These are phyloP conservation scores for Corylus heterophylla DNA, from an alignment of 306 rosid species.

Conservation along the genomic window DNA sequence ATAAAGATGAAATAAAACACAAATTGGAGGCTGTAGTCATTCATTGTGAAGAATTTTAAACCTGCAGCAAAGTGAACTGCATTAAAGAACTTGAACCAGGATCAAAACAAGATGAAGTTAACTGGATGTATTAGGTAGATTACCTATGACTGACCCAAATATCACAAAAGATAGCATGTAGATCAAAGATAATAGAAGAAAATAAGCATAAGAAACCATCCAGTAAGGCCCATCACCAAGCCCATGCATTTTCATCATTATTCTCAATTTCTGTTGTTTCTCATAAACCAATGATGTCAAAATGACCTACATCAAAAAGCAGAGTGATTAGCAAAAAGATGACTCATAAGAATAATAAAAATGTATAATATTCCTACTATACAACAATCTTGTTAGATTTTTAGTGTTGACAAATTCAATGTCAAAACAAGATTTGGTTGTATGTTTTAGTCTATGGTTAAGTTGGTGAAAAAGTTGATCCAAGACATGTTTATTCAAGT, in stretches of 20 bases:
- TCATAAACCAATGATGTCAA: slow-evolving; percentile 79
- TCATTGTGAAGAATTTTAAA: slow-evolving; percentile 75
- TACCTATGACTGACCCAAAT: slow-evolving; percentile 87
- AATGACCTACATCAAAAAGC: slow-evolving; percentile 53
- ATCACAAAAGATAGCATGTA: slow-evolving; percentile 76
- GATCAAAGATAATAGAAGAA: slow-evolving; percentile 54
- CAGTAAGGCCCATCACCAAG: slow-evolving; percentile 92
- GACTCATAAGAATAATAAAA: neutral
- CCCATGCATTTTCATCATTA: slow-evolving; percentile 99
- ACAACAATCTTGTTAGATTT: neutral
- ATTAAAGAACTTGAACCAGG: slow-evolving; percentile 25
- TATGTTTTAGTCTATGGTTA: too few species aligned
- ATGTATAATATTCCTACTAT: neutral
- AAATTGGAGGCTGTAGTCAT: slow-evolving; percentile 83
- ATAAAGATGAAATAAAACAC: slow-evolving; percentile 73
- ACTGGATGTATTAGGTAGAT: slow-evolving; percentile 10
- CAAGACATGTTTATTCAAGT: too few species aligned
- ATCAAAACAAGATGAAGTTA: slow-evolving; percentile 7
- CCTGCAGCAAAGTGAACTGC: slow-evolving; percentile 50
- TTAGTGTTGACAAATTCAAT: too few species aligned
- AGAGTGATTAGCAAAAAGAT: slow-evolving; percentile 1
- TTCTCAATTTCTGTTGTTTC: slow-evolving; percentile 77
- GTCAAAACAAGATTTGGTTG: too few species aligned
- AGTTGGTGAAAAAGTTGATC: too few species aligned
- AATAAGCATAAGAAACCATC: slow-evolving; percentile 80